phyloP scores from a whole-genome alignment of 1,284 basidiomycete species.

The Somion occarium region DNA sequence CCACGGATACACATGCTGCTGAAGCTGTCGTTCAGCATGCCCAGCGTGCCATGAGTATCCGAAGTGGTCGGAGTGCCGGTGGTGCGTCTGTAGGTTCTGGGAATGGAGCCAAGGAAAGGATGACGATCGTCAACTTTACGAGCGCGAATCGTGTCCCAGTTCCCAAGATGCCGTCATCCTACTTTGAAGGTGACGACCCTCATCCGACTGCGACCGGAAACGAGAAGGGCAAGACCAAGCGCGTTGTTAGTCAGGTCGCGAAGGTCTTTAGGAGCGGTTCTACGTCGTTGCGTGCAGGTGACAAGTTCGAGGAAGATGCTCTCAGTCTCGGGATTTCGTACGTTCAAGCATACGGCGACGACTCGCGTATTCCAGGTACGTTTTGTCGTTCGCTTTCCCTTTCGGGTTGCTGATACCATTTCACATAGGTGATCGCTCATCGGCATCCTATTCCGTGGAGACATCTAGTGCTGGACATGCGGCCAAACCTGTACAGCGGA shows the following conservation, averaged over 20 bases:
- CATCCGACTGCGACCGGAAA: slow-evolving; percentile 14
- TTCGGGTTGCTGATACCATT: background rate
- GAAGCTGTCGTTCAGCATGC: slow-evolving; percentile 47
- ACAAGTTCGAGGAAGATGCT: slow-evolving; percentile 39
- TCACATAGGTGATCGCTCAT: slow-evolving; percentile 8
- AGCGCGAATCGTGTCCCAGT: slow-evolving; percentile 63
- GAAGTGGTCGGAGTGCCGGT: slow-evolving; percentile 9
- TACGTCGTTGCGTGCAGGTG: slow-evolving; percentile 45
- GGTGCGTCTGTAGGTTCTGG: background rate
- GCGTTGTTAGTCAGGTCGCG: slow-evolving; percentile 63
- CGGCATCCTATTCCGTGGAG: slow-evolving; percentile 53
- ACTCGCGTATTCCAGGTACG: slow-evolving; percentile 15
- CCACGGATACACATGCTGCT: slow-evolving; percentile 33
- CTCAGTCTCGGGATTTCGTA: slow-evolving; percentile 65
- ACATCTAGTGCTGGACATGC: slow-evolving; percentile 42
- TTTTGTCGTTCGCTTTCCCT: background rate
- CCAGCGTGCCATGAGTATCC: slow-evolving; percentile 42
- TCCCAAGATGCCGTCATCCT: slow-evolving; percentile 34
- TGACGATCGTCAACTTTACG: slow-evolving; percentile 66
- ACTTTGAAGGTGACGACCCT: slow-evolving; percentile 26
- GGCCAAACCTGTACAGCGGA: slow-evolving; percentile 32
- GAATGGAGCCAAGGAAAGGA: slow-evolving; percentile 25
- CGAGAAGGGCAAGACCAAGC: slow-evolving; percentile 24
- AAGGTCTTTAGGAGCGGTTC: slow-evolving; percentile 39
- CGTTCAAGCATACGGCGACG: slow-evolving; percentile 59